Evolutionary conservation across 2,329 filamentous ascomycete species (phyloP).

Genomic region (Talaromyces sp.): DNA sequence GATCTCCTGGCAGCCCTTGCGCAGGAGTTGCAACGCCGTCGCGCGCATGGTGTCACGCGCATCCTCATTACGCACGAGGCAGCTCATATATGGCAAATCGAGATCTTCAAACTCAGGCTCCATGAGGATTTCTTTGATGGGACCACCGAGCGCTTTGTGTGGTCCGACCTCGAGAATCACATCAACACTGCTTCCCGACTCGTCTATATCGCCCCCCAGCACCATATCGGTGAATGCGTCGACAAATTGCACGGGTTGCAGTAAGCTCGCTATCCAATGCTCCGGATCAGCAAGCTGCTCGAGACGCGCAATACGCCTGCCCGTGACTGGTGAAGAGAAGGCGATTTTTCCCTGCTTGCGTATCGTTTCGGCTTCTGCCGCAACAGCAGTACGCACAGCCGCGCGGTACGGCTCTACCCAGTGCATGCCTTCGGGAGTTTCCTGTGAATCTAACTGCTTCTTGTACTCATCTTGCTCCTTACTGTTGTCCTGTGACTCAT

Average conservation of each 20-base stretch:
- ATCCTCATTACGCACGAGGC: background rate
- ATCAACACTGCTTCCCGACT: background rate
- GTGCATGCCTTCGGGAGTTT: too few relatives aligned
- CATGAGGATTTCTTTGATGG: background rate
- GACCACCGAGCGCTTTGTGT: background rate
- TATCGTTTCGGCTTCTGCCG: too few relatives aligned
- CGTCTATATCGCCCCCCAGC: background rate
- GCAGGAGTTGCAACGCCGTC: background rate
- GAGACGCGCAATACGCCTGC: too few relatives aligned
- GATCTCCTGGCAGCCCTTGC: background rate
- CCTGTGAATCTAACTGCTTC: too few relatives aligned
- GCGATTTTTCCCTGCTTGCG: too few relatives aligned
- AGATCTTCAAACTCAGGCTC: background rate
- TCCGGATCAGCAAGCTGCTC: background rate
- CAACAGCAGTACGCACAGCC: too few relatives aligned
- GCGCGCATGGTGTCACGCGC: background rate
- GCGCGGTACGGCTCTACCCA: too few relatives aligned
- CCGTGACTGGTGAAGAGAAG: too few relatives aligned
- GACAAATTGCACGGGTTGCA: background rate
- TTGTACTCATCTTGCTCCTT: too few relatives aligned
- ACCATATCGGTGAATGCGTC: background rate
- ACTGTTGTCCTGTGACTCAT: too few relatives aligned
- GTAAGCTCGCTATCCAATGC: background rate
- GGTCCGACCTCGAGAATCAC: background rate
- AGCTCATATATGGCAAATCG: background rate